Percentiles rank a stretch among this genome's conserved stretches.
These are phyloP conservation scores for Penicillium sclerotigenum DNA, from an alignment of 2,329 filamentous ascomycete species.

Conservation along the genomic window DNA sequence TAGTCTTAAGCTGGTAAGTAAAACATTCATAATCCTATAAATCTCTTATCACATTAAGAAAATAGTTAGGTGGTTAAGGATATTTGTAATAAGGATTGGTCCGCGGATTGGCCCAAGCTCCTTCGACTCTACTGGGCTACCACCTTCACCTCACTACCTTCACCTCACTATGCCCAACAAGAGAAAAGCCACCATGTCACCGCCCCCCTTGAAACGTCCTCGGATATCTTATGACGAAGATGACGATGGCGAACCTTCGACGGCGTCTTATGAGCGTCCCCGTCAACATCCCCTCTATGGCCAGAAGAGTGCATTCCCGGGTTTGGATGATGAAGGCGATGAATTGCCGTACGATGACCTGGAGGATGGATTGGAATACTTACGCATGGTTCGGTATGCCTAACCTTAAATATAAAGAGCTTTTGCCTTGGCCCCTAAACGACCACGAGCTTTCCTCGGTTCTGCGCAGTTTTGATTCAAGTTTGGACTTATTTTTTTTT, in stretches of 20 bases:
- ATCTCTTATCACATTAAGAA: neutral
- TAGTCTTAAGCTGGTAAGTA: neutral
- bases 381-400: constrained; percentile 67
- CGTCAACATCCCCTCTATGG: constrained; percentile 64
- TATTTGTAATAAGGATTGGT: neutral
- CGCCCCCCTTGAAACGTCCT: constrained; percentile 30
- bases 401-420: neutral
- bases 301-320: constrained; percentile 68
- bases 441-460: neutral
- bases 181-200: constrained; percentile 28
- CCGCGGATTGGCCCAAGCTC: constrained; percentile 25
- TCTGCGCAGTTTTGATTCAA: neutral
- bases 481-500: constrained; percentile 9
- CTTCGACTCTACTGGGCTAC: constrained; percentile 11
- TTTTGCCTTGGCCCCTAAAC: neutral
- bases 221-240: constrained; percentile 32
- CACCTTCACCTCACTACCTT: constrained; percentile 11
- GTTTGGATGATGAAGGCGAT: constrained; percentile 51
- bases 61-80: neutral
- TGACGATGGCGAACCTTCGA: constrained; percentile 24
- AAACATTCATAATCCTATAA: no score
- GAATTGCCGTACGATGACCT: constrained; percentile 67
- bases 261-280: constrained; percentile 36
- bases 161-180: constrained; percentile 33
- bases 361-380: constrained; percentile 65